These are phyloP conservation scores for Globisporangium apiculatum DNA, from an alignment of 352 stramenopile genomes.

Conservation along the genomic window DNA sequence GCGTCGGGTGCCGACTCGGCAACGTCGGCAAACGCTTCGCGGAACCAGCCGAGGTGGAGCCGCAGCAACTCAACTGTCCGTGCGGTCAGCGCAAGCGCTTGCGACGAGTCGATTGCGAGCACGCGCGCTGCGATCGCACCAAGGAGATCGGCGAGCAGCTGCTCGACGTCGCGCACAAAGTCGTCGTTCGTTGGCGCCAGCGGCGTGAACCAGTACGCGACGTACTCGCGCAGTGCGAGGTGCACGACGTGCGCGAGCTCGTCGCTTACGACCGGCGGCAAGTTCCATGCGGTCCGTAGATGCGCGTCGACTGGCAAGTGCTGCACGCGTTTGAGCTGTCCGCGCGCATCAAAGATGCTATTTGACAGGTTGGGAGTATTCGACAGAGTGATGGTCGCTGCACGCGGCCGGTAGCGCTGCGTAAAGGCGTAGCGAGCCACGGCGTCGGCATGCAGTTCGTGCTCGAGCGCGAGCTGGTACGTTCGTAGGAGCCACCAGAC, in stretches of 20 bases:
- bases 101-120: conserved; percentile 60
- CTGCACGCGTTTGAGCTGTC: conserved; percentile 52
- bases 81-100: conserved; percentile 53
- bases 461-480: conserved; percentile 55
- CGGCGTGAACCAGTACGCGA: conserved; percentile 55
- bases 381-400: background rate
- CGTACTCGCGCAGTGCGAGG: conserved; percentile 49
- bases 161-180: conserved; percentile 59
- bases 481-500: conserved; percentile 60
- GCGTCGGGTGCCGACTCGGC: conserved; percentile 46
- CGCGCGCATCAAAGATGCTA: conserved; percentile 22
- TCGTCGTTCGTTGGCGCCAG: conserved; percentile 54
- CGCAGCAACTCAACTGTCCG: conserved; percentile 60
- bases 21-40: conserved; percentile 62
- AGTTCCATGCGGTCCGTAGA: conserved; percentile 46
- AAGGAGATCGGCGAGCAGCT: conserved; percentile 54
- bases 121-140: conserved; percentile 47
- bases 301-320: conserved; percentile 50
- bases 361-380: too few relatives aligned
- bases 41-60: conserved; percentile 74
- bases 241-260: conserved; percentile 50
- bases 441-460: conserved; percentile 49
- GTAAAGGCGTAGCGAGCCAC: conserved; percentile 47
- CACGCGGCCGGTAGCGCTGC: conserved; percentile 33
- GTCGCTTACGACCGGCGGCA: conserved; percentile 51